Evolutionary conservation across 2,329 filamentous ascomycete species (phyloP), one percentile per base, ranked within the genome.

Genomic region (Dothidotthia symphoricarpi): DNA sequence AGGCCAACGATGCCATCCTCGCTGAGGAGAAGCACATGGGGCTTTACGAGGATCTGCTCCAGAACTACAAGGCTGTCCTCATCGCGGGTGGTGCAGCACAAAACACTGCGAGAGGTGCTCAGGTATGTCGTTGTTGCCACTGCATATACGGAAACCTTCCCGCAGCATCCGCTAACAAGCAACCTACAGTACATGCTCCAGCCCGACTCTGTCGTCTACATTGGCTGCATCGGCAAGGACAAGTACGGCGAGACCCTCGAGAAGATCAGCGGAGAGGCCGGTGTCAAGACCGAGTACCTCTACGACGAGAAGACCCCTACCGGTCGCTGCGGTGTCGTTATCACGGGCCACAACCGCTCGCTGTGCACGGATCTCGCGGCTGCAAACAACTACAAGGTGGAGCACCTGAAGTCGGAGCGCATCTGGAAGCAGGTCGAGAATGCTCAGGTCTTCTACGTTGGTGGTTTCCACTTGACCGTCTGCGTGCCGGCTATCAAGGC

Each of bases 401-500:
- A 93, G 49, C 93, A 98, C 70, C 74, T 98, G 68, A 88, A 95
- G 81, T 81, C 82, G 68, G 85, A 88, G 36, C 82, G 91, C 71
- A 85, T 97, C 71, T 98, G 93, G 93, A 78, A 81, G 53, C 78
- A 96, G 34, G 93, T 93, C 43, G 82, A 97, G 80, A 82, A 85
- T 58, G 90, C 91, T 39, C 80, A 90, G 64, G 77, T 86, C 59
- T 96, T 84, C 78, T 98, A 95, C 64, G 83, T 98, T 47, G 93
- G 93, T 63, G 93, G 93, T 30, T 98, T 89, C 76, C 93, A 98
- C 76, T 81, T 98, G 76, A 98, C 93, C 28, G 93, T 98, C 63
- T 95, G 85, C 72, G 88, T 91, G 29, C 83, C 86, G 15, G 91
- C 93, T 52, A 89, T 95, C 65, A 76, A 90, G 76, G 88, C 89